phyloP scores from a whole-genome alignment of 108 stramenopile genomes.

The Schizochytrium sp. region DNA sequence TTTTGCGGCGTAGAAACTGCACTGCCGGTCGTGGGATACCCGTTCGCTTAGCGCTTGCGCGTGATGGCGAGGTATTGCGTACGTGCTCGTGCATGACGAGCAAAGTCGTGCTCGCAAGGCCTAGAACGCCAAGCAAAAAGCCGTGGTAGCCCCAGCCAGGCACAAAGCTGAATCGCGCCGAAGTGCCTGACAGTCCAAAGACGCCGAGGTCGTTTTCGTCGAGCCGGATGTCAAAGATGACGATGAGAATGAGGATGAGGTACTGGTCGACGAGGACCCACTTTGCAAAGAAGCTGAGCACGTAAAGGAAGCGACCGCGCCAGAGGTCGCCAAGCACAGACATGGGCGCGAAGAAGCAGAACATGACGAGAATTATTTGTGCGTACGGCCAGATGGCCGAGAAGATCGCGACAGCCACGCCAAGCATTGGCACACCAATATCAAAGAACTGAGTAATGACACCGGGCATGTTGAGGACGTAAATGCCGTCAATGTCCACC shows the following conservation, averaged over 20 bases:
- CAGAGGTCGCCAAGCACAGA: not conserved
- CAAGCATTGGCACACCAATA: not conserved
- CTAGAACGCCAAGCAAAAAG: not conserved
- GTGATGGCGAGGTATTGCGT: not conserved
- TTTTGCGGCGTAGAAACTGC: too few relatives aligned
- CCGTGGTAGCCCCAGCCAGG: not conserved
- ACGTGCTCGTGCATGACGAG: not conserved
- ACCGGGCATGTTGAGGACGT: not conserved
- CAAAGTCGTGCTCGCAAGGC: not conserved
- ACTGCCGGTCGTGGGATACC: not conserved
- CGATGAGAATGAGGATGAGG: not conserved
- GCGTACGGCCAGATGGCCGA: not conserved
- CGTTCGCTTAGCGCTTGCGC: not conserved
- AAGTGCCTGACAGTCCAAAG: not conserved
- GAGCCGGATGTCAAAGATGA: not conserved
- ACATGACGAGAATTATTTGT: not conserved
- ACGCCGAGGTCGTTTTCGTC: not conserved
- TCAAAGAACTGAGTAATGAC: not conserved
- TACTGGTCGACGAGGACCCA: not conserved
- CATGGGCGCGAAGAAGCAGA: not conserved
- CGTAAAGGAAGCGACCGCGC: not conserved
- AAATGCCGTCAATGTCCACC: not conserved
- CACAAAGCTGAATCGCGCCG: not conserved
- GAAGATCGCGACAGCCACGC: not conserved
- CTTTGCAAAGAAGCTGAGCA: not conserved